phyloP scores from a whole-genome alignment of 768 basidiomycete genomes.

The Epithele typhae region DNA sequence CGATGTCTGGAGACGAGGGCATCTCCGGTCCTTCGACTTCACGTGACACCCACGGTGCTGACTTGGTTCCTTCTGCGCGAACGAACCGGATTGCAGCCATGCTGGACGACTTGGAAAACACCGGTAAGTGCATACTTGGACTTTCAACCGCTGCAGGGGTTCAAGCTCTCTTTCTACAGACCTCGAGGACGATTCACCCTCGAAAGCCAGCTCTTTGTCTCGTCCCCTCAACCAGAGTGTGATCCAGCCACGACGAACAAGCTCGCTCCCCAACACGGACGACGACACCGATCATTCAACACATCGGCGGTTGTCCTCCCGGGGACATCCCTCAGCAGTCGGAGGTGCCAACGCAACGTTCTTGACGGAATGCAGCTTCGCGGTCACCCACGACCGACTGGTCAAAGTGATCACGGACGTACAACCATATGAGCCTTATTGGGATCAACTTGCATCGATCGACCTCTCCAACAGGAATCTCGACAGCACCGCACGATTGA shows the following conservation, averaged over 20 bases:
- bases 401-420: slow-evolving; percentile 93
- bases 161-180: slow-evolving; percentile 12
- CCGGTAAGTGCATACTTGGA: slow-evolving; percentile 42
- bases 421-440: slow-evolving; percentile 90
- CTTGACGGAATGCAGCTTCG: slow-evolving; percentile 96
- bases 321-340: slow-evolving; percentile 9
- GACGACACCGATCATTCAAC: slow-evolving; percentile 1
- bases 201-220: slow-evolving; percentile 46
- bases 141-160: slow-evolving; percentile 4
- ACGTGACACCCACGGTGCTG: slow-evolving; percentile 4
- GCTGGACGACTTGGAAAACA: slow-evolving; percentile 68
- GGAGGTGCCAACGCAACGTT: slow-evolving; percentile 51
- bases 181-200: slow-evolving; percentile 47
- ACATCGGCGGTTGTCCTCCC: slow-evolving; percentile 30
- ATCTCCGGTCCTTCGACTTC: slow-evolving; percentile 15
- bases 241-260: slow-evolving; percentile 37
- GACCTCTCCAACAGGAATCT: slow-evolving; percentile 70
- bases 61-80: slow-evolving; percentile 53
- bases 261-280: neutral
- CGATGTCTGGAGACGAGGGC: slow-evolving; percentile 17
- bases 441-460: slow-evolving; percentile 76
- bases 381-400: slow-evolving; percentile 85
- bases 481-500: slow-evolving; percentile 78
- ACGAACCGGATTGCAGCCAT: slow-evolving; percentile 80
- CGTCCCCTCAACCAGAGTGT: slow-evolving; percentile 43